Evolutionary conservation across 169 alveolate species (phyloP).

Genomic region (Plasmodium knowlesi): DNA sequence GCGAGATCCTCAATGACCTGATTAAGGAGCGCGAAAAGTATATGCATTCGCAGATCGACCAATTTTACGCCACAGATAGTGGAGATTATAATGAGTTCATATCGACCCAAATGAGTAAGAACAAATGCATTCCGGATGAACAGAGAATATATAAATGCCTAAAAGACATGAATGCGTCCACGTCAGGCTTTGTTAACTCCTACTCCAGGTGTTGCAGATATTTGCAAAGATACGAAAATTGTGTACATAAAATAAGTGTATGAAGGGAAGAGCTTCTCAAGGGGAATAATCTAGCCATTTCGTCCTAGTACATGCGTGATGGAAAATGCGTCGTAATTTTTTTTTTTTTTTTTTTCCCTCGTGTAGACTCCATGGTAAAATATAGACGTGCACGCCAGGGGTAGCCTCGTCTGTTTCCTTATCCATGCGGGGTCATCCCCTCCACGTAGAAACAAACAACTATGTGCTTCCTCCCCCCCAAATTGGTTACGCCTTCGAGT

Average conservation of each 20-base stretch:
- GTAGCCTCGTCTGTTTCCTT: background rate
- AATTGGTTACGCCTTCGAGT: background rate
- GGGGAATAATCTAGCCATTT: background rate
- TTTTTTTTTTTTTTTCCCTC: background rate
- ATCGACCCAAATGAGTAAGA: conserved; percentile 13
- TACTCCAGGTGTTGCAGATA: conserved; percentile 49
- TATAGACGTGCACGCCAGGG: background rate
- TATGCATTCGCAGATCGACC: conserved; percentile 16
- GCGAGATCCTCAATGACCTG: conserved; percentile 9
- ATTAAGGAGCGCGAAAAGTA: conserved; percentile 39
- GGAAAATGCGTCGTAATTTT: too few relatives aligned
- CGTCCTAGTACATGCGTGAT: background rate
- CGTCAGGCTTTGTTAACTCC: conserved; percentile 44
- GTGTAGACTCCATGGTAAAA: too few relatives aligned
- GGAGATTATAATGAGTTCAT: background rate
- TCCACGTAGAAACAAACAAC: background rate
- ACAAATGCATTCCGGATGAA: conserved; percentile 49
- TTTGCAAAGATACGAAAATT: conserved; percentile 54
- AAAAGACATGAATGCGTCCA: conserved; percentile 66
- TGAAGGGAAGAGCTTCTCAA: background rate
- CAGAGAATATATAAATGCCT: conserved; percentile 56
- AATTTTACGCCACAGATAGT: background rate
- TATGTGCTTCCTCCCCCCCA: background rate
- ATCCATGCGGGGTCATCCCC: background rate
- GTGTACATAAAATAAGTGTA: conserved; percentile 56